These are phyloP conservation scores for Lactifluus echinatus DNA, from an alignment of 768 basidiomycete species.

Conservation along the genomic window DNA sequence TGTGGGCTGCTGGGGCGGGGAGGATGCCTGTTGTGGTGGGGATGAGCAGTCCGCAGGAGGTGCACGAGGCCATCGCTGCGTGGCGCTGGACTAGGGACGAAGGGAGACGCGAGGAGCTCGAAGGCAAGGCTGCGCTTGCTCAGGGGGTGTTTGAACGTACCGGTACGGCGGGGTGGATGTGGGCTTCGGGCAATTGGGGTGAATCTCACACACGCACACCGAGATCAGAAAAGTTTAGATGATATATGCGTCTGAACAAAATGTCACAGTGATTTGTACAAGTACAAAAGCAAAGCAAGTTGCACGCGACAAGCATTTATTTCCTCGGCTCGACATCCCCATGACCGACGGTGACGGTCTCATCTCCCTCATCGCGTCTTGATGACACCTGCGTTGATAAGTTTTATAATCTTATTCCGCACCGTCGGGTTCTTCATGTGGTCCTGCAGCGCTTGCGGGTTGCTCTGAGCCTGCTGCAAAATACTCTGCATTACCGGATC, in stretches of 20 bases:
- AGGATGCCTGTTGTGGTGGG: conserved; percentile 62
- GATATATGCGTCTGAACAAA: not conserved
- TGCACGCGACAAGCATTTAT: not conserved
- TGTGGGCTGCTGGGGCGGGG: conserved; percentile 28
- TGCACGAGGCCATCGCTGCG: conserved; percentile 60
- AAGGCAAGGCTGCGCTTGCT: conserved; percentile 38
- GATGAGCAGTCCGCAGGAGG: conserved; percentile 59
- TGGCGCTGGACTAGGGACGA: conserved; percentile 53
- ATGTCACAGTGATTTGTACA: not conserved
- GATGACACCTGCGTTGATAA: conserved; percentile 91
- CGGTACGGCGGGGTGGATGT: conserved; percentile 47
- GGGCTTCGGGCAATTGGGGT: conserved; percentile 11
- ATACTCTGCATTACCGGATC: conserved; percentile 94
- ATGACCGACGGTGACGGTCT: not conserved
- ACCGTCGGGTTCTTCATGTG: conserved; percentile 93
- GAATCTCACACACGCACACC: not conserved
- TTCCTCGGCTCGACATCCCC: not conserved
- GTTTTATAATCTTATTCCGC: conserved; percentile 75
- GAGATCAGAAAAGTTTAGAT: not conserved
- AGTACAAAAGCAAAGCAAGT: not conserved
- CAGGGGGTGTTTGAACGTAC: conserved; percentile 37
- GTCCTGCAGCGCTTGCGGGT: conserved; percentile 85
- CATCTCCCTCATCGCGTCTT: conserved; percentile 54
- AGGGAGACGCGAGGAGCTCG: conserved; percentile 28
- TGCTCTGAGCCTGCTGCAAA: conserved; percentile 84